Base-by-base conservation (phyloP, 2,329 filamentous ascomycete genomes). In the Coniochaeta sp. region DNA sequence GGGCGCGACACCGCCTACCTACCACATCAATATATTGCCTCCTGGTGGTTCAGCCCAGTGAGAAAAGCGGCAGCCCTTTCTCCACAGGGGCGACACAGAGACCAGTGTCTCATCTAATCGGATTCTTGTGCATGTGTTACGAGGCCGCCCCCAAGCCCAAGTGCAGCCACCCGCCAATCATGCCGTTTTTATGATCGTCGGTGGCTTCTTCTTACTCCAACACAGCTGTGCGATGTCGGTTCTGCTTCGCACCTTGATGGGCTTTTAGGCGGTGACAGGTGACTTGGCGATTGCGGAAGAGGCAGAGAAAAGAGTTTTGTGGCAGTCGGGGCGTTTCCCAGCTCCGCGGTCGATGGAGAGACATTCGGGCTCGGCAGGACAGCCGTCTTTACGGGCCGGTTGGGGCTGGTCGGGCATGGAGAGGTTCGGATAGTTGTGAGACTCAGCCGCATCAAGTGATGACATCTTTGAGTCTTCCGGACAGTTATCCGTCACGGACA, bases 81-180 rank as follows among this genome's bases (percentile, higher is more conserved):
- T n/a, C 45, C 30, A 16, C 28, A 16, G 18, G 16, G 27, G 45
- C 45, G 45, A 48, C 45, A 48, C 45, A n/a, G 28, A 48, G n/a
- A 48, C n/a, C 45, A 48, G 20, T 48, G 45, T 48, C 45, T 48
- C 45, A 28, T 48, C 45, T 48, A 28, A 48, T 48, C 45, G 45
- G 45, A 48, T 48, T n/a, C n/a, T 31, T 28, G 45, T 18, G n/a
- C n/a, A n/a, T 18, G 45, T 48, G 26, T 4, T 28, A 18, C 26
- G 7, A 13, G 22, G n/a, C n/a, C n/a, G n/a, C n/a, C n/a, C n/a
- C n/a, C n/a, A n/a, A n/a, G n/a, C n/a, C n/a, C n/a, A n/a, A n/a
- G n/a, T 31, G 45, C 45, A 48, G 28, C 45, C 24, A 48, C 45
- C 24, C 14, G 45, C 45, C 24, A 48, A 31, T 31, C 45, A 48